Evolutionary conservation across 2,329 filamentous ascomycete genomes (phyloP).

Genomic region (Dactylellina sp.): DNA sequence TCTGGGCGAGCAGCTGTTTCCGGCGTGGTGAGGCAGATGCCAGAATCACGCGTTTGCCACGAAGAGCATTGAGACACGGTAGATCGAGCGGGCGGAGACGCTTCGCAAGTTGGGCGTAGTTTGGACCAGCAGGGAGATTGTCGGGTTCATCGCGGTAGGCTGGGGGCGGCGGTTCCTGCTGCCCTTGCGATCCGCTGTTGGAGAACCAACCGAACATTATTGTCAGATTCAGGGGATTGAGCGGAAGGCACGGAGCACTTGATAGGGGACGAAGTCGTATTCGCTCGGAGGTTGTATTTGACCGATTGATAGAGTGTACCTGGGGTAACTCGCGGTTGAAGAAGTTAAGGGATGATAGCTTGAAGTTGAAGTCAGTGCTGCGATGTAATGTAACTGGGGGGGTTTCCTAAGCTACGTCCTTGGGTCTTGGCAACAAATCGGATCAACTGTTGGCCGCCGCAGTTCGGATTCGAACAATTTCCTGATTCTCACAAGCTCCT

Average conservation of each 20-base stretch:
- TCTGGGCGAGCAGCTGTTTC: constrained; percentile 78
- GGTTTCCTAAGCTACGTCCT: too few relatives aligned
- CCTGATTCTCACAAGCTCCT: constrained; percentile 12
- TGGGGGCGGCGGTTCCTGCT: constrained; percentile 48
- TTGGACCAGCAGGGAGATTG: constrained; percentile 12
- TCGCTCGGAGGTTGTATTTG: constrained; percentile 7
- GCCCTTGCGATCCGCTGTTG: constrained; percentile 8
- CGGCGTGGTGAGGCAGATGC: constrained; percentile 89
- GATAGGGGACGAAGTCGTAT: not conserved
- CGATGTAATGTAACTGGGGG: not conserved
- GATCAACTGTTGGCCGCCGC: constrained; percentile 22
- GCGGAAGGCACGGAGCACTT: not conserved
- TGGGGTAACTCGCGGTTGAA: not conserved
- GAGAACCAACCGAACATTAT: constrained; percentile 46
- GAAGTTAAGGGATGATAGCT: constrained; percentile 4
- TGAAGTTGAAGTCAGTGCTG: constrained; percentile 3
- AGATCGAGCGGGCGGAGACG: constrained; percentile 74
- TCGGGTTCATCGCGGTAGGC: constrained; percentile 39
- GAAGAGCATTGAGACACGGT: constrained; percentile 80
- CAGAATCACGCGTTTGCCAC: constrained; percentile 83
- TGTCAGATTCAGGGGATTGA: constrained; percentile 1
- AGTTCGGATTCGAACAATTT: constrained; percentile 48
- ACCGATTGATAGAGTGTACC: not conserved
- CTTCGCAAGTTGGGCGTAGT: constrained; percentile 40
- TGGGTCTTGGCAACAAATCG: constrained; percentile 37